Evolutionary conservation across 1,284 basidiomycete genomes (phyloP), one percentile per base, ranked within the genome.

Genomic region (Salmacisia buchloeana): DNA sequence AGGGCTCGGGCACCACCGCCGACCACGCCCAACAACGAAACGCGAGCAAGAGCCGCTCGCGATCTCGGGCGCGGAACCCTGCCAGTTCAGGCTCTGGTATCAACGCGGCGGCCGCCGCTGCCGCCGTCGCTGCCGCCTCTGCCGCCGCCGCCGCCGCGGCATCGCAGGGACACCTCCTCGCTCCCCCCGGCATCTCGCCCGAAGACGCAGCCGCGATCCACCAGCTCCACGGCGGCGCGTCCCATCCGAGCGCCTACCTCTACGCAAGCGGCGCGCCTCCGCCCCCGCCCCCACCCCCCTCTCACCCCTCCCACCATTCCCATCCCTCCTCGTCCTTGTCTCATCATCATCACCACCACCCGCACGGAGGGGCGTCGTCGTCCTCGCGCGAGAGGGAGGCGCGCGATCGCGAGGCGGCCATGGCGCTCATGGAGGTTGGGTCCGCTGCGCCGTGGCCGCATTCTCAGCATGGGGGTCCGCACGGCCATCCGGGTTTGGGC

Each of bases 341-440:
- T n/a, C n/a, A n/a, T 54, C 49, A 18, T 54, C 27, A 31, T 29
- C 25, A 18, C 29, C 27, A n/a, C n/a, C n/a, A n/a, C n/a, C n/a
- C n/a, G n/a, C n/a, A n/a, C n/a, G n/a, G n/a, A n/a, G n/a, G n/a
- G n/a, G n/a, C n/a, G n/a, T n/a, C 27, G 25, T 54, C 49, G 12
- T 29, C 49, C 15, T 54, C 49, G 13, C 49, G 49, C 21, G 49
- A 67, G 63, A 68, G 73, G 29, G 71, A 73, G 41, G 72, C 69
- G 33, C 65, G 74, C 34, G 73, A 77, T 43, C 73, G 71, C 27
- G 76, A 78, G 52, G 76, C 76, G 18, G 76, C 76, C 29, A 75
- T 78, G 68, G 72, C 73, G 3, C 59, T 78, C 36, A 78, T 78
- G 70, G 73, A 75, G 31, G 76, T 78, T 2, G 73, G 70, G 52